phyloP scores from a whole-genome alignment of 83 land plant genomes.

The Isoetes engelmannii region DNA sequence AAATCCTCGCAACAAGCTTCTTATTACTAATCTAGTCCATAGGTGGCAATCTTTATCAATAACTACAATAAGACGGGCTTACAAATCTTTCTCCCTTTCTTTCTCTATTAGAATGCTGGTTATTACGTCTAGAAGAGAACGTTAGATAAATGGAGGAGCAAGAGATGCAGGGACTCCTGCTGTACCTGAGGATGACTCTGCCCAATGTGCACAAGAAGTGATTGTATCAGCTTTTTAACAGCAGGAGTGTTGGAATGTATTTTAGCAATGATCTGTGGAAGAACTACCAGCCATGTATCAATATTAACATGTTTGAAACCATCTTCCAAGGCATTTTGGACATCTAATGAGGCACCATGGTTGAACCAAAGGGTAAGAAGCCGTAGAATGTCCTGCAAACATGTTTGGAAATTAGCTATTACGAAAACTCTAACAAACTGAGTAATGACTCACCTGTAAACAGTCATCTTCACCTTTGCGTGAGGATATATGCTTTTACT shows the following conservation, averaged over 20 bases:
- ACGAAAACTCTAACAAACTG: neutral
- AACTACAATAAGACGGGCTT: no score
- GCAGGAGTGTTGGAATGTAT: constrained; percentile 96
- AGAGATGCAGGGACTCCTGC: neutral
- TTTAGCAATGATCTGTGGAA: constrained; percentile 96
- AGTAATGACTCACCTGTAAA: constrained; percentile 64
- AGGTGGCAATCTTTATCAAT: no score
- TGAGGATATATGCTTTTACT: no score
- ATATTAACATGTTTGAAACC: constrained; percentile 80
- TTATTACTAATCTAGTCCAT: no score
- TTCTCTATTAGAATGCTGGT: no score
- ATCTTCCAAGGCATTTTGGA: constrained; percentile 73
- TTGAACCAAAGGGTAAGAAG: constrained; percentile 97
- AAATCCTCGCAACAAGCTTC: no score
- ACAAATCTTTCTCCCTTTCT: no score
- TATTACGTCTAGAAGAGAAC: no score
- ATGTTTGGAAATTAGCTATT: neutral
- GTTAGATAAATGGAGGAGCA: neutral
- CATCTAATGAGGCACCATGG: constrained; percentile 87
- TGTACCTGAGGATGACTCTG: constrained; percentile 87
- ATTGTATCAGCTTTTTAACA: constrained; percentile 83
- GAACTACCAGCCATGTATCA: constrained; percentile 87
- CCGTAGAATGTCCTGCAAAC: constrained; percentile 86
- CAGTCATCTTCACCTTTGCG: constrained; percentile 90
- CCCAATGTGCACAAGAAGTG: constrained; percentile 82